A percentile compares a stretch with the other conserved stretches of the same genome.
Evolutionary conservation across 2,329 filamentous ascomycete species (phyloP).

Genomic region (Drechslerella stenobrocha): DNA sequence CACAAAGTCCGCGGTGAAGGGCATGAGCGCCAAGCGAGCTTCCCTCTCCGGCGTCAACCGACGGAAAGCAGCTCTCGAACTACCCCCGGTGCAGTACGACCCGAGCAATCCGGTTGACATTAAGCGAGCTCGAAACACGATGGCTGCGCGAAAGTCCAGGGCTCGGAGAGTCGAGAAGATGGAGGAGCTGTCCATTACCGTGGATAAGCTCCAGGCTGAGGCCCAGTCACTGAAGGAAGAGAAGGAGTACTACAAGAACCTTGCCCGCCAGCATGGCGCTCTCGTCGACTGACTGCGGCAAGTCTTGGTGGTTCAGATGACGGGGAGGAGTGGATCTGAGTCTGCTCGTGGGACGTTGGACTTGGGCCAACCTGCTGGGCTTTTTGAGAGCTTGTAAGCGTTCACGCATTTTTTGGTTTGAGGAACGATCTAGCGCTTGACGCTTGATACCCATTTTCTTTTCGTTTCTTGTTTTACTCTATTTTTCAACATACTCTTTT

Average conservation of each 20-base stretch:
- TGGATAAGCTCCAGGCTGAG: constrained; percentile 69
- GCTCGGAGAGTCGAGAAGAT: constrained; percentile 79
- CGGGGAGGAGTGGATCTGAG: not conserved
- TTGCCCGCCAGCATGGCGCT: constrained; percentile 45
- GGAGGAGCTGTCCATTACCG: constrained; percentile 72
- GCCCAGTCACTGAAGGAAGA: constrained; percentile 67
- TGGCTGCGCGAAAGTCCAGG: constrained; percentile 90
- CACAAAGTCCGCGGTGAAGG: constrained; percentile 55
- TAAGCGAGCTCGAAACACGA: constrained; percentile 91
- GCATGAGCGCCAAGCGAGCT: constrained; percentile 65
- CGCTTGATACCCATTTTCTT: constrained; percentile 6
- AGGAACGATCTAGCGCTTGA: not conserved
- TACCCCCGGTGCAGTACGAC: constrained; percentile 58
- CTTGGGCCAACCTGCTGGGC: constrained; percentile 30
- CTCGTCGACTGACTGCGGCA: constrained; percentile 45
- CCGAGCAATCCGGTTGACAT: constrained; percentile 73
- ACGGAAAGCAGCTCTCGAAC: constrained; percentile 67
- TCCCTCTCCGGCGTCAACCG: constrained; percentile 70
- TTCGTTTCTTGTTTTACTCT: constrained; percentile 1
- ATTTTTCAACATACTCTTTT: constrained; percentile 15
- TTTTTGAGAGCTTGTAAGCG: constrained; percentile 48
- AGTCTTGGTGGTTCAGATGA: constrained; percentile 24
- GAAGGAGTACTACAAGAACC: constrained; percentile 55
- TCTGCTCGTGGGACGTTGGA: not conserved
- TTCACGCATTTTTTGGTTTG: not conserved